Base-by-base conservation (phyloP, 2,329 filamentous ascomycete species). In the Cladosporium sp. region DNA sequence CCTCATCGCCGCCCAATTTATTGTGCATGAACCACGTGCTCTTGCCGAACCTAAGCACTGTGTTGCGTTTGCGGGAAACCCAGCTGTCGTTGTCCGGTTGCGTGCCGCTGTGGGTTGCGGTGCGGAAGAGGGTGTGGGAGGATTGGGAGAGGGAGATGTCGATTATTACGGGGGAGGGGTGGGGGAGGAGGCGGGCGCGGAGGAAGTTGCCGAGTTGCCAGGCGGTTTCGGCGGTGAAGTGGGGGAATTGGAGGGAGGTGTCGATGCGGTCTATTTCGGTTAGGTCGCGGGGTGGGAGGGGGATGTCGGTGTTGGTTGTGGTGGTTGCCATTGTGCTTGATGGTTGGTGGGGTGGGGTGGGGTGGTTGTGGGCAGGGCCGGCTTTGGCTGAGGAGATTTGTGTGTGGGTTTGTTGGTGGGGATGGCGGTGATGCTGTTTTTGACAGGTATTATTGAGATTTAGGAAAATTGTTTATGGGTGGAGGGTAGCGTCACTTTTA, bases 11-110 rank as follows among this genome's bases (percentile, higher is more conserved):
- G 1, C 61, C 64, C 56, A 82, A 82, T 71, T 87, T 87, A 66
- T 81, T 79, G 54, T 79, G 75, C 79, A 89, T 79, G 52, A 80
- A 78, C 84, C 85, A 91, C 3, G 83, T 85, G 55, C 78, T 84
- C 53, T 74, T 69, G 0, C 86, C 86, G 70, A 81, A 92, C 8
- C 87, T 72, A 46, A 89, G 69, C 6, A 89, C 87, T 0, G 84
- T 85, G 52, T 80, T 81, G 12, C 83, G 73, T 74, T 93, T 92
- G 29, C 87, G 75, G 32, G 75, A 69, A 18, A 88, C 83, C 85
- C 67, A 69, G 16, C 29, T 43, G 43, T 65, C 65, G 52, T 69
- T 68, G 66, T 92, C 88, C 0, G 86, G 84, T 53, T 78, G 74
- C 4, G 82, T 80, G 6, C 87, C 86, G 0, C 79, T 70, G 35